These are phyloP conservation scores for Jacaranda mimosifolia DNA, from an alignment of 257 asterid species.

Conservation along the genomic window DNA sequence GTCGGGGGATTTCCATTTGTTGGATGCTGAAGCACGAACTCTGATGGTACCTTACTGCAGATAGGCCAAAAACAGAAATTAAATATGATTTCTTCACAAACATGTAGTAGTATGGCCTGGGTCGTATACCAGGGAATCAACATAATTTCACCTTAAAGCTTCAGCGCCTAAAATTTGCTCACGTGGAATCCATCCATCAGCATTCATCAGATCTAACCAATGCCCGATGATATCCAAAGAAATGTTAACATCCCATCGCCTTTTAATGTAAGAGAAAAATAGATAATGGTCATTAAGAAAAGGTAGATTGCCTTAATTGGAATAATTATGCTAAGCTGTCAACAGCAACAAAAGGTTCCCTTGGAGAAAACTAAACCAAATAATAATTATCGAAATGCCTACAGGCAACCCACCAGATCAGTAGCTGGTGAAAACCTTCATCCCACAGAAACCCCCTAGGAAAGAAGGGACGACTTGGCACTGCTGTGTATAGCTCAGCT, in stretches of 20 bases:
- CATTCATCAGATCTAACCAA: slow-evolving; percentile 97
- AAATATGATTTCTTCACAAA: slow-evolving; percentile 23
- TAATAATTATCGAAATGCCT: slow-evolving; percentile 10
- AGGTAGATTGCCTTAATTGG: neutral
- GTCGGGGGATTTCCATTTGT: slow-evolving; percentile 97
- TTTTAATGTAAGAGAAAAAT: slow-evolving; percentile 43
- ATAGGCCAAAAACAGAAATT: slow-evolving; percentile 38
- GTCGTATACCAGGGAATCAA: slow-evolving; percentile 31
- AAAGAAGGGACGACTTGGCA: slow-evolving; percentile 98
- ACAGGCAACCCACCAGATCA: slow-evolving; percentile 74
- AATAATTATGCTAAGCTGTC: slow-evolving; percentile 2
- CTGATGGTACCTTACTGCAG: slow-evolving; percentile 95
- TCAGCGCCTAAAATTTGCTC: slow-evolving; percentile 98
- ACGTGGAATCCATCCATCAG: slow-evolving; percentile 99
- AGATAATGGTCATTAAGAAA: slow-evolving; percentile 5
- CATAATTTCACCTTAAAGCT: slow-evolving; percentile 73
- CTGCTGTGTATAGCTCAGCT: slow-evolving; percentile 97
- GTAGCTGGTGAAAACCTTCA: slow-evolving; percentile 98
- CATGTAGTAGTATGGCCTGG: slow-evolving; percentile 20
- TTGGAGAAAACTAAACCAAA: neutral
- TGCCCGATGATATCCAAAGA: slow-evolving; percentile 93
- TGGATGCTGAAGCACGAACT: slow-evolving; percentile 93
- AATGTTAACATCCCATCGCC: slow-evolving; percentile 97
- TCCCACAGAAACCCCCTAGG: slow-evolving; percentile 99
- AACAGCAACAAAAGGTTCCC: slow-evolving; percentile 26